These are phyloP conservation scores for Penicillium rolfsii DNA, from an alignment of 2,329 filamentous ascomycete genomes.

Conservation along the genomic window DNA sequence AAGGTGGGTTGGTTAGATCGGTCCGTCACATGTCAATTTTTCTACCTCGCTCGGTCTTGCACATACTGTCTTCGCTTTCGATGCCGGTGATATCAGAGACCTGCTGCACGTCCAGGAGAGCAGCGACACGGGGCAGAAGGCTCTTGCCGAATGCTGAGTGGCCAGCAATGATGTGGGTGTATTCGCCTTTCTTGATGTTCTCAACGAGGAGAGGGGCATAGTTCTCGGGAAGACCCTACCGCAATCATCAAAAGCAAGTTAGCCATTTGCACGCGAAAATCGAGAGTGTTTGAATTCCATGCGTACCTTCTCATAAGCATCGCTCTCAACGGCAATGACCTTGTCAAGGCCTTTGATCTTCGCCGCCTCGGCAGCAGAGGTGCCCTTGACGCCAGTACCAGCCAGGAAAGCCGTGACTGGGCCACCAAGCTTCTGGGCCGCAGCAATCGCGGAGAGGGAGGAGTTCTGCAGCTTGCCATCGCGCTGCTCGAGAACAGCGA, in stretches of 20 bases:
- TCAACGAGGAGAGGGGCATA: slow-evolving; percentile 91
- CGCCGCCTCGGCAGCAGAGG: slow-evolving; percentile 78
- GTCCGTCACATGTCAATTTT: slow-evolving; percentile 25
- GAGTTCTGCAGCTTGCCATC: slow-evolving; percentile 83
- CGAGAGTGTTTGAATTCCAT: not conserved
- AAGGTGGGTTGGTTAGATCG: slow-evolving; percentile 22
- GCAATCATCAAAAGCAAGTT: not conserved
- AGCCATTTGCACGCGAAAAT: not conserved
- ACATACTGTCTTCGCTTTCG: slow-evolving; percentile 79
- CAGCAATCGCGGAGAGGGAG: slow-evolving; percentile 82
- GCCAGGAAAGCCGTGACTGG: slow-evolving; percentile 85
- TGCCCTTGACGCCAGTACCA: slow-evolving; percentile 71
- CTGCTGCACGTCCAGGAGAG: slow-evolving; percentile 87
- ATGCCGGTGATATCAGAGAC: slow-evolving; percentile 89
- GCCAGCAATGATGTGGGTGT: slow-evolving; percentile 86
- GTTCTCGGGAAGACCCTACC: slow-evolving; percentile 84
- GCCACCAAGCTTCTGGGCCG: slow-evolving; percentile 83
- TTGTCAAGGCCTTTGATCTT: slow-evolving; percentile 92
- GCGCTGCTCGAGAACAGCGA: slow-evolving; percentile 89
- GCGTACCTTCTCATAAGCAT: slow-evolving; percentile 83
- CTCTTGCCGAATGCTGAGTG: slow-evolving; percentile 98
- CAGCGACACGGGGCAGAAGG: slow-evolving; percentile 86
- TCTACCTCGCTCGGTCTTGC: not conserved
- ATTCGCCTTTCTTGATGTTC: slow-evolving; percentile 94
- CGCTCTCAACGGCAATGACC: slow-evolving; percentile 85